Base-by-base conservation (phyloP, 1,139 yeast species). In the Geotrichum klebahnii region DNA sequence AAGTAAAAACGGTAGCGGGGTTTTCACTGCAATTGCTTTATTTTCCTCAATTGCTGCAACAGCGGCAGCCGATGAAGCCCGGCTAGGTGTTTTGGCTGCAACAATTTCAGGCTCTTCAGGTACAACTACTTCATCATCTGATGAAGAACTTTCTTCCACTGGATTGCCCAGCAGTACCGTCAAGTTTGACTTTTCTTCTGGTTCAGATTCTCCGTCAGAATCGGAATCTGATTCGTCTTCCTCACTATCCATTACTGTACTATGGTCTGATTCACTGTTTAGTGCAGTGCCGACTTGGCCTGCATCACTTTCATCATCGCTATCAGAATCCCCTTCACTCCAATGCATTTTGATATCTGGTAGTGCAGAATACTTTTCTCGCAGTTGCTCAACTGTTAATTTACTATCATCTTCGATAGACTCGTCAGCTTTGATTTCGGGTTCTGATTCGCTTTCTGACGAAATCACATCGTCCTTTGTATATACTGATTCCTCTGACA, bases 301-400 rank as follows among this genome's bases (percentile, higher is more conserved):
- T 9, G 53, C 58, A 3, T 59, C 59, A 14, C 54, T 55, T 6
- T 57, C 61, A 9, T 48, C 57, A 20, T 58, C 60, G 39, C 53
- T 49, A 20, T 59, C 68, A 10, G 66, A 63, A 6, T 59, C 64
- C 31, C 58, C 61, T 16, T 45, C 40, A 17, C 49, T 48, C 41
- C 39, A 47, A 14, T 51, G 39, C 43, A 52, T 47, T 12, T 55
- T 54, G 14, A 56, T 46, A 38, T 54, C 62, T 37, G 75, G 75
- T 47, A 82, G 57, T 26, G 73, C 67, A 26, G 83, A 77, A 64
- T 87, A 87, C 62, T 87, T 87, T 42, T 72, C 72, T 34, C 74
- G 72, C 50, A 87, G 71, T 59, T 86, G 81, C 23, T 84, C 90
- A 1, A 84, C 76, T 0, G 88, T 73, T 36, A 87, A 69, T 31